Evolutionary conservation across 495 filamentous ascomycete species (phyloP).

Genomic region (Echria macrotheca): DNA sequence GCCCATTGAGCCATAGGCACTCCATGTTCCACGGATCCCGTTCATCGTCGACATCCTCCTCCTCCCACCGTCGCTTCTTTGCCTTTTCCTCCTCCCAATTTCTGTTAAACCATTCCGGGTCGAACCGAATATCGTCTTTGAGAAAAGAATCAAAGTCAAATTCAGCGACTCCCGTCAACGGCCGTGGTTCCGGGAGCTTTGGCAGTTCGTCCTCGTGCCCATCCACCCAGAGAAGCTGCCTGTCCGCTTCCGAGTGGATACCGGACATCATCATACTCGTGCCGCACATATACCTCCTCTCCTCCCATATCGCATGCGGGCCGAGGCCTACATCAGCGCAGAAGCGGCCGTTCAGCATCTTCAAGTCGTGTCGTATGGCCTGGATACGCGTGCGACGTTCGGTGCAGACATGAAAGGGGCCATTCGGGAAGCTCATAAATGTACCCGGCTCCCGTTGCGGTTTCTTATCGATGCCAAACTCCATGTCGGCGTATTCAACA

Average conservation of each 20-base stretch:
- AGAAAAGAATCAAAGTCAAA: not conserved
- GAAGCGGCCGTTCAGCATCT: not conserved
- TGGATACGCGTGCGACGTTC: not conserved
- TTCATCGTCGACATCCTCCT: not conserved
- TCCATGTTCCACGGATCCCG: not conserved
- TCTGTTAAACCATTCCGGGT: not conserved
- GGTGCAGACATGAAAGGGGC: too few species aligned
- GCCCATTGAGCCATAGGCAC: not conserved
- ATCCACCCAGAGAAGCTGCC: not conserved
- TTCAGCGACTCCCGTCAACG: not conserved
- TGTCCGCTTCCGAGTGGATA: not conserved
- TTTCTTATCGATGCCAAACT: too few species aligned
- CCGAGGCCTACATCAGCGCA: not conserved
- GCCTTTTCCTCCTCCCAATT: not conserved
- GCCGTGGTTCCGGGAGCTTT: not conserved
- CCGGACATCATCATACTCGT: not conserved
- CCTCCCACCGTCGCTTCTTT: not conserved
- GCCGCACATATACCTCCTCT: not conserved
- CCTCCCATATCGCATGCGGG: not conserved
- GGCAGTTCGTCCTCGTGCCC: not conserved
- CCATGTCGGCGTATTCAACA: not conserved
- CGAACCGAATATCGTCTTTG: not conserved
- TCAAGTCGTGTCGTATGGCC: not conserved
- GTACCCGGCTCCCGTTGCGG: too few species aligned
- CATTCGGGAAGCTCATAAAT: too few species aligned